Evolutionary conservation across 331 rosid genomes (phyloP).

Genomic region (Dryas integrifolia): DNA sequence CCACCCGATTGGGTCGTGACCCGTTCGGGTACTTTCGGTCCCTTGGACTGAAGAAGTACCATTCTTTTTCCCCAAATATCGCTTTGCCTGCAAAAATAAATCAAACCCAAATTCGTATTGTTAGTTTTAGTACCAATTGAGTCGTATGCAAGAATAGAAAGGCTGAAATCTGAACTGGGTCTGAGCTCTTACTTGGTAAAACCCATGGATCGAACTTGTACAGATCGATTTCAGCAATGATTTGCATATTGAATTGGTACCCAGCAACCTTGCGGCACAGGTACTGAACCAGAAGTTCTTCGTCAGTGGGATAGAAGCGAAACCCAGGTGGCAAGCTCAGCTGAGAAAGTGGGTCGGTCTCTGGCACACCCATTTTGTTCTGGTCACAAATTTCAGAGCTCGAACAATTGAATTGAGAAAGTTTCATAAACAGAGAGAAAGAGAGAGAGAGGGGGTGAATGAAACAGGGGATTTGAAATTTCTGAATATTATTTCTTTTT

Average conservation of each 20-base stretch:
- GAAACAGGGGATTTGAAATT: background rate
- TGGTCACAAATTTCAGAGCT: background rate
- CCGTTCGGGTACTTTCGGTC: constrained; percentile 94
- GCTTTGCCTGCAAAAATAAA: constrained; percentile 60
- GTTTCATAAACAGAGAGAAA: background rate
- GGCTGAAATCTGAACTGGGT: background rate
- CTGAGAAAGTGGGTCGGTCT: constrained; percentile 62
- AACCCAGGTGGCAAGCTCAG: constrained; percentile 88
- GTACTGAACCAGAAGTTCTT: constrained; percentile 89
- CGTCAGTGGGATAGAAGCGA: constrained; percentile 88
- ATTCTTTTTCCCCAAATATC: constrained; percentile 84
- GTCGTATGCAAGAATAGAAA: too few relatives aligned
- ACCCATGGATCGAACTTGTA: constrained; percentile 96
- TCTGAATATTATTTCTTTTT: constrained; percentile 13
- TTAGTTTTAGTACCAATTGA: background rate
- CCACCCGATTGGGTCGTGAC: constrained; percentile 87
- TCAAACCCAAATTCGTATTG: background rate
- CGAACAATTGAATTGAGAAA: background rate
- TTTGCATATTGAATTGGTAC: constrained; percentile 61
- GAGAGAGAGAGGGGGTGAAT: too few relatives aligned
- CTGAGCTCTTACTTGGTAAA: constrained; percentile 58
- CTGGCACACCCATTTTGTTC: constrained; percentile 59
- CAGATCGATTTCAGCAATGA: constrained; percentile 78
- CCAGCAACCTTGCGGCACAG: constrained; percentile 92
- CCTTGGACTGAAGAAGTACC: constrained; percentile 95